Evolutionary conservation across 202 grass and related monocot genomes (phyloP).

Genomic region (Panicum virgatum): DNA sequence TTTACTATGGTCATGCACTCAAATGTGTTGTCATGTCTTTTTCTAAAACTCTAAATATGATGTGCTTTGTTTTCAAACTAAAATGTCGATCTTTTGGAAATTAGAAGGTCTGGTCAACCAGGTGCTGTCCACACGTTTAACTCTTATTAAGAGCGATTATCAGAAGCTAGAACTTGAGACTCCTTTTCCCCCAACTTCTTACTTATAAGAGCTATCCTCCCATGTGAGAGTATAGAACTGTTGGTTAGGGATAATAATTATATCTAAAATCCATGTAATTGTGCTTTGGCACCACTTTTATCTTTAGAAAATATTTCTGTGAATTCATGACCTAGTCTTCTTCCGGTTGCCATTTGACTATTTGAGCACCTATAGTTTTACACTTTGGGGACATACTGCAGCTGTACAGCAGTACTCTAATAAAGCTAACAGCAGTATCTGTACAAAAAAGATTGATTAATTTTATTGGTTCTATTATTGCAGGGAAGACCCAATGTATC

Average conservation of each 20-base stretch:
- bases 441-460: not conserved
- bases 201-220: not conserved
- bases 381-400: conserved; percentile 1
- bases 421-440: not conserved
- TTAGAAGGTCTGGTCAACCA: not conserved
- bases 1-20: not conserved
- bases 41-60: too few relatives aligned
- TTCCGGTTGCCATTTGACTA: not conserved
- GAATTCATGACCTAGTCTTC: not conserved
- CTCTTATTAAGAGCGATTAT: conserved; percentile 6
- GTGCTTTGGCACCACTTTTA: not conserved
- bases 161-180: not conserved
- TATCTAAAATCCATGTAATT: not conserved
- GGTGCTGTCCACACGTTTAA: not conserved
- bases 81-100: not conserved
- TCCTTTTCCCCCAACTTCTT: not conserved
- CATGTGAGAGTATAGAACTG: not conserved
- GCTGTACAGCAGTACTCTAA: not conserved
- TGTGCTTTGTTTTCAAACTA: not conserved
- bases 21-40: not conserved
- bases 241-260: not conserved
- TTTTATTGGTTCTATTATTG: conserved; percentile 27
- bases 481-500: conserved; percentile 96
- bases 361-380: not conserved
- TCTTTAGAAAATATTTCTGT: conserved; percentile 4